These are phyloP conservation scores for Aspergillus sclerotioniger DNA, from an alignment of 495 filamentous ascomycete genomes.

Conservation along the genomic window DNA sequence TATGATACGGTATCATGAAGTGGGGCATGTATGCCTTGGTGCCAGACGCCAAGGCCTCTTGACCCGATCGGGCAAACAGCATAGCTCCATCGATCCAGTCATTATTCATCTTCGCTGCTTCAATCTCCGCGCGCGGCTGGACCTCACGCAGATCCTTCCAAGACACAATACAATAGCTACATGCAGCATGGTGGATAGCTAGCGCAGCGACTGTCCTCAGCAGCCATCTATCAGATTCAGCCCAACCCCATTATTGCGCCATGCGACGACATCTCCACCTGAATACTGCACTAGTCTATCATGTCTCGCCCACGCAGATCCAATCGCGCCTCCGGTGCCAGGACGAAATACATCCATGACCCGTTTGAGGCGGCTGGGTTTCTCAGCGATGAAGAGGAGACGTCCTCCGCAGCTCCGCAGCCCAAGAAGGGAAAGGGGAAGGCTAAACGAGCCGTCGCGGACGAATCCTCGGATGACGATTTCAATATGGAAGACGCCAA, in stretches of 20 bases:
- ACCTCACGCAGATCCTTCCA: no score
- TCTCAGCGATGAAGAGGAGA: slow-evolving; percentile 28
- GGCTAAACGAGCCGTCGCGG: slow-evolving; percentile 3
- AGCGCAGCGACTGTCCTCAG: not conserved
- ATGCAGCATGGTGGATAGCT: no score
- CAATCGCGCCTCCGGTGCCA: slow-evolving; percentile 30
- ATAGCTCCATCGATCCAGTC: not conserved
- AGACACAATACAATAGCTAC: no score
- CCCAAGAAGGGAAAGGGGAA: slow-evolving; percentile 21
- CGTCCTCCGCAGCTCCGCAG: not conserved
- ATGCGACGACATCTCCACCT: not conserved
- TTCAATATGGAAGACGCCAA: slow-evolving; percentile 18
- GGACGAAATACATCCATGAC: slow-evolving; percentile 37
- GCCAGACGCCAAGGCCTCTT: slow-evolving; percentile 2
- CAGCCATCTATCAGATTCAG: not conserved
- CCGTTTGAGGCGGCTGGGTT: slow-evolving; percentile 33
- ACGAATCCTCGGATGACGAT: slow-evolving; percentile 30
- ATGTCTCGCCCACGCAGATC: slow-evolving; percentile 42
- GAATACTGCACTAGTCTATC: not conserved
- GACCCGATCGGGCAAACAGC: slow-evolving; percentile 1
- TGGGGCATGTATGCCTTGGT: not conserved
- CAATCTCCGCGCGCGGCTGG: not conserved
- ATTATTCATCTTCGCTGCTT: not conserved
- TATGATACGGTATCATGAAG: not conserved
- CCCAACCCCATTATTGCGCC: not conserved